Percentiles rank a stretch among this genome's conserved stretches.
These are phyloP conservation scores for Taxawa tesnikishii DNA, from an alignment of 2,329 filamentous ascomycete genomes.

Conservation along the genomic window DNA sequence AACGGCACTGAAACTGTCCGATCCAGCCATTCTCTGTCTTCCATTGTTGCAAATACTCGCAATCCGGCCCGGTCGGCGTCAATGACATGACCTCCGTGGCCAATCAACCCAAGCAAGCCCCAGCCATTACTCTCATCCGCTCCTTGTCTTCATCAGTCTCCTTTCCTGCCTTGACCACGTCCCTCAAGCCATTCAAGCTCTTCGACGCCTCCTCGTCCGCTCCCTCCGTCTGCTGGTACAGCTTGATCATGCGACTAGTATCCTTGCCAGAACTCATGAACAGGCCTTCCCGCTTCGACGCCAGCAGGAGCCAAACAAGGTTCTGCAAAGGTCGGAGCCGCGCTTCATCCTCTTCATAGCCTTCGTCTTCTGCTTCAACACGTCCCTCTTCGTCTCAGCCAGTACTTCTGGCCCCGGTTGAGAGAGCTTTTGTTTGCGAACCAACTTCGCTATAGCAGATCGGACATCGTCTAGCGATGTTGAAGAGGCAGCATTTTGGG, in stretches of 20 bases:
- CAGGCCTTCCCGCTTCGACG: slow-evolving; percentile 10
- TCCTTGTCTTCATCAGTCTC: slow-evolving; percentile 13
- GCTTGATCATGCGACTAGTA: slow-evolving; percentile 22
- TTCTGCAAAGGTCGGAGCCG: slow-evolving; percentile 21
- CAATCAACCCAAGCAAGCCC: too few relatives aligned
- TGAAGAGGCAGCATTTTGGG: slow-evolving; percentile 11
- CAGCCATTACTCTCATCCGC: slow-evolving; percentile 16
- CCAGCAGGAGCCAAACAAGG: slow-evolving; percentile 20
- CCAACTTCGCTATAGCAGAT: slow-evolving; percentile 12
- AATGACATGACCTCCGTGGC: too few relatives aligned
- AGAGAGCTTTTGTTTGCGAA: slow-evolving; percentile 15
- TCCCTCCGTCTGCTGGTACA: slow-evolving; percentile 10
- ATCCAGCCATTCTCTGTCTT: too few relatives aligned
- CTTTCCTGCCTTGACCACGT: slow-evolving; percentile 16
- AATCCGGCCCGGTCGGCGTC: too few relatives aligned
- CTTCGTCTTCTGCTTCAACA: slow-evolving; percentile 12
- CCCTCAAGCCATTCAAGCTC: slow-evolving; percentile 16
- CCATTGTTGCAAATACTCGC: too few relatives aligned
- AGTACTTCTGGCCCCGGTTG: slow-evolving; percentile 9
- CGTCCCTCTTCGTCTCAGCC: slow-evolving; percentile 9
- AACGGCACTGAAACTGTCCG: too few relatives aligned
- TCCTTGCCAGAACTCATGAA: slow-evolving; percentile 23
- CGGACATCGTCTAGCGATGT: slow-evolving; percentile 13
- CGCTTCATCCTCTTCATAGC: slow-evolving; percentile 15
- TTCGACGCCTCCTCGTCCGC: slow-evolving; percentile 11